phyloP scores from a whole-genome alignment of 495 filamentous ascomycete species.

The Penicillium steckii region DNA sequence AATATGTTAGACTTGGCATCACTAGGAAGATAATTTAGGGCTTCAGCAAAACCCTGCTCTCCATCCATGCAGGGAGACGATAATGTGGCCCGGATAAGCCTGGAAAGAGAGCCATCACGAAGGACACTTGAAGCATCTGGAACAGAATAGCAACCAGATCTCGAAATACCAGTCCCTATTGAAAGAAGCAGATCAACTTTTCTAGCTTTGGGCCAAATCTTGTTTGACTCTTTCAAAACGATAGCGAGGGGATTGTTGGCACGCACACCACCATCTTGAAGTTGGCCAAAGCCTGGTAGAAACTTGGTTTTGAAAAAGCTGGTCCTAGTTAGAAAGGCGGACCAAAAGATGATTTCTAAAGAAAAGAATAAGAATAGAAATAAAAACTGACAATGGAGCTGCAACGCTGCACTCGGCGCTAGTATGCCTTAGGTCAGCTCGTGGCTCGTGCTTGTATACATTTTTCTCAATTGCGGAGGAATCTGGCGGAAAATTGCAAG shows the following conservation, averaged over 20 bases:
- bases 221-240: conserved; percentile 27
- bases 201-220: conserved; percentile 26
- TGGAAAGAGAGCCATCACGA: conserved; percentile 8
- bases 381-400: conserved; percentile 17
- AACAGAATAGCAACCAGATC: background rate
- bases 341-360: background rate
- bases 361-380: no score
- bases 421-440: background rate
- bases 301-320: conserved; percentile 31
- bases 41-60: conserved; percentile 18
- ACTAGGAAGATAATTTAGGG: conserved; percentile 17
- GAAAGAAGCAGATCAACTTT: conserved; percentile 30
- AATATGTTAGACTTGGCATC: conserved; percentile 11
- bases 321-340: conserved; percentile 1
- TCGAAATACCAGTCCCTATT: conserved; percentile 28
- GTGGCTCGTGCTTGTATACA: background rate
- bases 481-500: background rate
- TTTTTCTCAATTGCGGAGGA: background rate
- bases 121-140: background rate
- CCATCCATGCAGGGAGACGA: conserved; percentile 23
- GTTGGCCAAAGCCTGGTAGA: conserved; percentile 27
- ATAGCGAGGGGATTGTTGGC: conserved; percentile 31
- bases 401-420: conserved; percentile 20
- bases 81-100: conserved; percentile 14
- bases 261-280: conserved; percentile 37